Percentiles rank a stretch among this genome's conserved stretches.
phyloP scores from a whole-genome alignment of 768 basidiomycete genomes.

The Suillus ampliporus region DNA sequence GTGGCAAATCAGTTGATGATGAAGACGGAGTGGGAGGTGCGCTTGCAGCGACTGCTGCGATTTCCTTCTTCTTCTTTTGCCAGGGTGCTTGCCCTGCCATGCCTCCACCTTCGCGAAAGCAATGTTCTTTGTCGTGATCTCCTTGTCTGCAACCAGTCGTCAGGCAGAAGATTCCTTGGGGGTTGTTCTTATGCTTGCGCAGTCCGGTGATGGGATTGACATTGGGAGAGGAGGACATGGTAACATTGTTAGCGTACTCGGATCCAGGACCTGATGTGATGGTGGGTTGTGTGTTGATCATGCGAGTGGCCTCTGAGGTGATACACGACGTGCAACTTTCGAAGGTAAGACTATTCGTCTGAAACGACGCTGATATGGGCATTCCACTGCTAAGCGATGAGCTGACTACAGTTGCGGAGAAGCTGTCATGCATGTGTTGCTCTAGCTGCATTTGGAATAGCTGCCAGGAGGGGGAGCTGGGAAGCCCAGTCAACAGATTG shows the following conservation, averaged over 20 bases:
- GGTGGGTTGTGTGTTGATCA: not conserved
- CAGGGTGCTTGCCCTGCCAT: constrained; percentile 5
- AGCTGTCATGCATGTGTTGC: too few relatives aligned
- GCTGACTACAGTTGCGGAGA: too few relatives aligned
- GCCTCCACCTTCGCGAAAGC: not conserved
- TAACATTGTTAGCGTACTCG: not conserved
- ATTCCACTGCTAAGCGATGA: too few relatives aligned
- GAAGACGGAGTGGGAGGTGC: not conserved
- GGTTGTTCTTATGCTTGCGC: not conserved
- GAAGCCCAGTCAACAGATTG: too few relatives aligned
- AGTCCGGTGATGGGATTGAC: not conserved
- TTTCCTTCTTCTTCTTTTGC: not conserved
- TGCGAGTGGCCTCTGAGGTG: not conserved
- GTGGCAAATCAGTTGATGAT: too few relatives aligned
- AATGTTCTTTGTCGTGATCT: not conserved
- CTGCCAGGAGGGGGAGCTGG: too few relatives aligned
- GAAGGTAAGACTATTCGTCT: too few relatives aligned
- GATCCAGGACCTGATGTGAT: not conserved
- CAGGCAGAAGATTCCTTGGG: not conserved
- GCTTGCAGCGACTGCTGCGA: not conserved
- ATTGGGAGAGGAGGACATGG: fast-evolving
- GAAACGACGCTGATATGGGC: too few relatives aligned
- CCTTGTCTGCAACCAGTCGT: not conserved
- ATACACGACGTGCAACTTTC: too few relatives aligned
- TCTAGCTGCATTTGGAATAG: too few relatives aligned